phyloP scores from a whole-genome alignment of 2,329 filamentous ascomycete genomes.

The Pyrenophora seminiperda region DNA sequence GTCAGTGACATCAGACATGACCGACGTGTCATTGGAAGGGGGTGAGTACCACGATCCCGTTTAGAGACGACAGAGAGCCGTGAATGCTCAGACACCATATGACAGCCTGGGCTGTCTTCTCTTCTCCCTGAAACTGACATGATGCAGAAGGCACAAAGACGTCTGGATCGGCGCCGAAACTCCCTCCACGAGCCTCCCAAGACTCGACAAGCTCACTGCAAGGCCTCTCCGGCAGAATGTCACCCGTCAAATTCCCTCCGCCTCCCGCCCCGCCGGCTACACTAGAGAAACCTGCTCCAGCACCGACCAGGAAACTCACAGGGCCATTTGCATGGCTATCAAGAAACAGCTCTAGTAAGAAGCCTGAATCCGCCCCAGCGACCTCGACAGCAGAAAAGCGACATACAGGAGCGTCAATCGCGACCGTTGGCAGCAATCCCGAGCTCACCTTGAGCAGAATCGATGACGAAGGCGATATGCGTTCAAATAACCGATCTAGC shows the following conservation, averaged over 20 bases:
- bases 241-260: slow-evolving; percentile 61
- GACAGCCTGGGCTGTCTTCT: background rate
- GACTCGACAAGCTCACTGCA: slow-evolving; percentile 54
- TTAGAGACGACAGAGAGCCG: slow-evolving; percentile 2
- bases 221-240: slow-evolving; percentile 74
- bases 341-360: slow-evolving; percentile 59
- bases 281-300: slow-evolving; percentile 34
- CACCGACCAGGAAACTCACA: slow-evolving; percentile 71
- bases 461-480: slow-evolving; percentile 61
- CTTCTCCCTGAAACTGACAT: slow-evolving; percentile 23
- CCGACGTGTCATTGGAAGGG: slow-evolving; percentile 67
- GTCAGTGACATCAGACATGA: slow-evolving; percentile 61
- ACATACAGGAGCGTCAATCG: slow-evolving; percentile 80
- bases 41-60: slow-evolving; percentile 53
- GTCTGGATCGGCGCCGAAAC: slow-evolving; percentile 54
- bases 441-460: slow-evolving; percentile 78
- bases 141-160: slow-evolving; percentile 35
- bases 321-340: slow-evolving; percentile 56
- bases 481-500: slow-evolving; percentile 41
- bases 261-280: slow-evolving; percentile 41
- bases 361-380: slow-evolving; percentile 62
- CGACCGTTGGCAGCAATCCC: slow-evolving; percentile 78
- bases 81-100: background rate
- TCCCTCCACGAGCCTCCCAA: slow-evolving; percentile 58
- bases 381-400: slow-evolving; percentile 61